Evolutionary conservation across 192 early-diverging fungal genomes (phyloP).

Genomic region (Coemansia sp.): DNA sequence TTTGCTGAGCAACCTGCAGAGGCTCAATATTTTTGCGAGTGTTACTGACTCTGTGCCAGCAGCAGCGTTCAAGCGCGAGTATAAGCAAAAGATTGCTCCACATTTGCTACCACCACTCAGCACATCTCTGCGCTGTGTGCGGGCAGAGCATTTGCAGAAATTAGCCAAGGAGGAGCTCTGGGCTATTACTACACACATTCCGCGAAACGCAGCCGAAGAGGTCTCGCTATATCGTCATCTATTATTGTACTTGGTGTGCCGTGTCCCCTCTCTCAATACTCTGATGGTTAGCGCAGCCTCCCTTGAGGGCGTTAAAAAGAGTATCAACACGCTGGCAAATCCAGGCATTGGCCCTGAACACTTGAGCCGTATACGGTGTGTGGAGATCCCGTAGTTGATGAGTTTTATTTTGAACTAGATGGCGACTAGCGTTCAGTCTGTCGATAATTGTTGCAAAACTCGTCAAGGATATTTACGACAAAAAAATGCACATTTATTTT

Average conservation of each 20-base stretch:
- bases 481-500: too few relatives aligned
- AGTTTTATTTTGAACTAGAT: neutral
- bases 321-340: neutral
- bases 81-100: neutral
- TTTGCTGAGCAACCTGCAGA: neutral
- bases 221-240: too few relatives aligned
- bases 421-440: too few relatives aligned
- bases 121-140: neutral
- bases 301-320: neutral
- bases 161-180: too few relatives aligned
- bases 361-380: neutral
- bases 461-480: too few relatives aligned
- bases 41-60: neutral
- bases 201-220: too few relatives aligned
- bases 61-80: neutral
- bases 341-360: neutral
- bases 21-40: neutral
- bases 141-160: neutral
- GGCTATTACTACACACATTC: too few relatives aligned
- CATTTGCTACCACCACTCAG: neutral
- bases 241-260: too few relatives aligned
- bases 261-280: too few relatives aligned
- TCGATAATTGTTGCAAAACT: too few relatives aligned
- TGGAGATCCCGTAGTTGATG: neutral
- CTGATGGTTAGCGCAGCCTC: too few relatives aligned